These are phyloP conservation scores for Cladobotryum mycophilum DNA, from an alignment of 2,329 filamentous ascomycete genomes.

Conservation along the genomic window DNA sequence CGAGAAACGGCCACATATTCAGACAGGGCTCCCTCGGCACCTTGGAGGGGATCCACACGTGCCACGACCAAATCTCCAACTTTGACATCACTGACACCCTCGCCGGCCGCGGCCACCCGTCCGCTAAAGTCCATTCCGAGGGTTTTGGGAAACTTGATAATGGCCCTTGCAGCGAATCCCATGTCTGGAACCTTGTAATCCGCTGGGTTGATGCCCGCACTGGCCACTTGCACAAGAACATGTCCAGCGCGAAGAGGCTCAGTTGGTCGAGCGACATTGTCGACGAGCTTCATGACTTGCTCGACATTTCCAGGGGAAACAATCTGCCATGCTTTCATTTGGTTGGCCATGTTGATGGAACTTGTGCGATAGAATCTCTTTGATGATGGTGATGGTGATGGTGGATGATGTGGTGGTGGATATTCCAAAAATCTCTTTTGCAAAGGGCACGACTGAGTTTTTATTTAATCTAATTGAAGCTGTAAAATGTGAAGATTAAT, in stretches of 20 bases:
- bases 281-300: conserved; percentile 18
- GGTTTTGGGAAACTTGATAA: conserved; percentile 32
- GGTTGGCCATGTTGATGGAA: conserved; percentile 11
- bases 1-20: conserved; percentile 34
- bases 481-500: too few relatives aligned
- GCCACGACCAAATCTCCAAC: conserved; percentile 41
- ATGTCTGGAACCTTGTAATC: conserved; percentile 44
- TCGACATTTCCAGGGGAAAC: conserved; percentile 20
- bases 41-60: conserved; percentile 20
- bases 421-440: too few relatives aligned
- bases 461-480: too few relatives aligned
- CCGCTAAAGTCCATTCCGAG: conserved; percentile 48
- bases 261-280: conserved; percentile 5
- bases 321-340: conserved; percentile 26
- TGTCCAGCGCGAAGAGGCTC: conserved; percentile 21
- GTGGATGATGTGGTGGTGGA: too few relatives aligned
- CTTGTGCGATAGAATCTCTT: too few relatives aligned
- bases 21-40: conserved; percentile 35
- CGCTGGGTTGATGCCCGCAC: conserved; percentile 41
- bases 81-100: conserved; percentile 23
- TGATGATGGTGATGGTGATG: too few relatives aligned
- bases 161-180: conserved; percentile 28
- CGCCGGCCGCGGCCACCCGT: conserved; percentile 32
- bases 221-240: conserved; percentile 38
- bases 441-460: too few relatives aligned